Evolutionary conservation across 1,284 basidiomycete genomes (phyloP), one percentile per base, ranked within the genome.

Genomic region (Ceratobasidium sp.): DNA sequence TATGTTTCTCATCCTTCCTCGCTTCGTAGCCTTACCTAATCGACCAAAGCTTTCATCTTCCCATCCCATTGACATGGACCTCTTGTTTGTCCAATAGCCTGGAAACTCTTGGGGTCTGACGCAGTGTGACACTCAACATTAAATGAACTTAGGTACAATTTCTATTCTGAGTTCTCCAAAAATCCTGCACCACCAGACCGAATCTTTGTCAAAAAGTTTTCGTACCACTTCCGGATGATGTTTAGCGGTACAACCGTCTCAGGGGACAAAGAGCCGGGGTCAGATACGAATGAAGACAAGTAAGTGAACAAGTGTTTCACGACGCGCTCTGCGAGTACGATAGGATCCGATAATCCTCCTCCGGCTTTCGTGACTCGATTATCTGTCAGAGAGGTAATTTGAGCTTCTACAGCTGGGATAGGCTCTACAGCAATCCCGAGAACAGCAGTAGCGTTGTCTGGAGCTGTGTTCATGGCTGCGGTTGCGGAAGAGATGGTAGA

Each of bases 291-390:
- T 0, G 94, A 91, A 54, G 93, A 91, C 3, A 96, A 83, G 83
- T 94, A 96, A 83, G 96, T 95, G 86, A 96, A 91, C 61, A 97
- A 86, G 84, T 96, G 90, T 81, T 90, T 91, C 38, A 91, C 91
- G 73, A 94, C 89, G 48, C 88, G 86, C 83, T 94, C 91, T 1
- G 93, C 93, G 33, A 91, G 80, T 6, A 83, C 76, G 38, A 83
- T 84, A 7, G 86, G 83, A 78, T 90, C 88, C 12, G 80, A 26
- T 10, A 76, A 65, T 23, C 38, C 64, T 40, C 79, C 74, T 40
- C 56, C 52, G 33, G 61, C 64, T 23, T 50, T 40, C 46, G 7
- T 65, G 3, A 44, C 38, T 28, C 42, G 48, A 44, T 38, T 78
- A 65, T 48, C 67, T 9, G 46, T 46, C 79, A 69, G 84, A 67